phyloP scores from a whole-genome alignment of 257 asterid species.

The Solanum stenotomum region DNA sequence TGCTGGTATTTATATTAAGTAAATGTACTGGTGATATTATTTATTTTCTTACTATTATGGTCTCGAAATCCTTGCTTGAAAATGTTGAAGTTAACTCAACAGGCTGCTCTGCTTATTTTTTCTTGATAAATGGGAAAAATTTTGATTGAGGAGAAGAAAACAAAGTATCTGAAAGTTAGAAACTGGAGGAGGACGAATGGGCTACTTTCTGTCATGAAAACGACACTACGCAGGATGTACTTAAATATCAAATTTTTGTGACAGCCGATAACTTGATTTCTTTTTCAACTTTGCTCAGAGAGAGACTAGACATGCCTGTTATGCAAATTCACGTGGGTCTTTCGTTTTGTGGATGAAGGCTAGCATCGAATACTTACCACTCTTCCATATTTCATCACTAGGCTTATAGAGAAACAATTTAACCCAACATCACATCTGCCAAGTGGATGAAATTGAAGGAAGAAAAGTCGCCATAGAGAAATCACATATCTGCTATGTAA shows the following conservation, averaged over 20 bases:
- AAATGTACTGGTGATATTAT: not conserved
- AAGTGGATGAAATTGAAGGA: not conserved
- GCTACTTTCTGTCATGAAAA: not conserved
- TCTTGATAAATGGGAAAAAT: not conserved
- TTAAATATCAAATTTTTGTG: not conserved
- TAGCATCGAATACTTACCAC: not conserved
- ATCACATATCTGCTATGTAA: not conserved
- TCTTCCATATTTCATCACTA: not conserved
- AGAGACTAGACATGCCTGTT: not conserved
- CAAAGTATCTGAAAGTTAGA: not conserved
- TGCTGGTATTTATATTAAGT: not conserved
- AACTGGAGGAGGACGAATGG: not conserved
- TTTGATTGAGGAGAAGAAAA: not conserved
- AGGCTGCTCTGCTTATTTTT: not conserved
- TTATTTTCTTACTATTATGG: not conserved
- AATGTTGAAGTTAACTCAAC: not conserved
- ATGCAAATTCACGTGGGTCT: not conserved
- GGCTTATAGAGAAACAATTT: not conserved
- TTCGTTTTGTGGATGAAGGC: not conserved
- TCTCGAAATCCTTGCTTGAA: not conserved
- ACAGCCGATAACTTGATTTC: not conserved
- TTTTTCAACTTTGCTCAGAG: not conserved
- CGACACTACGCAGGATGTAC: not conserved
- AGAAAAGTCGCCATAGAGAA: not conserved
- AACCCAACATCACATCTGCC: not conserved